These are phyloP conservation scores for Epichloe elymi DNA, from an alignment of 2,329 filamentous ascomycete species.

Conservation along the genomic window DNA sequence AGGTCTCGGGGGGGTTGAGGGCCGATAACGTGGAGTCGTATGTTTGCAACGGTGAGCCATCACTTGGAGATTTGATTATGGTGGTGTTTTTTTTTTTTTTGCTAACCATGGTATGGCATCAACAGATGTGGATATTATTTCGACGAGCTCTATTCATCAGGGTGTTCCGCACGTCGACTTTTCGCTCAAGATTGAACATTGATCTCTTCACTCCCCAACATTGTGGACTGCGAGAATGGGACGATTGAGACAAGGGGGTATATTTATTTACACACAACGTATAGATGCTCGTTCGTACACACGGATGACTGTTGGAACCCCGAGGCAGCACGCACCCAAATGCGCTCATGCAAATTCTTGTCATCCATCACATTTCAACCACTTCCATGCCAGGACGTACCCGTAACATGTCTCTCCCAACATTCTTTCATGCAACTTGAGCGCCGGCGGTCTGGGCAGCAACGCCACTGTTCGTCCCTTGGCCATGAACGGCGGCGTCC, in stretches of 20 bases:
- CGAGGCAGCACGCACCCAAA: background rate
- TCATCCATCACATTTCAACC: background rate
- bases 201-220: constrained; percentile 3
- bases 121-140: constrained; percentile 82
- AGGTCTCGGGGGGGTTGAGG: constrained; percentile 84
- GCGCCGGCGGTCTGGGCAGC: constrained; percentile 11
- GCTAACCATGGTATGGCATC: no score
- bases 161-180: constrained; percentile 91
- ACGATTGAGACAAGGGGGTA: no score
- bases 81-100: background rate
- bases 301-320: background rate
- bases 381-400: background rate
- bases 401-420: background rate
- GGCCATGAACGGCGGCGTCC: constrained; percentile 19
- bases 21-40: constrained; percentile 73
- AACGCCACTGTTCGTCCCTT: constrained; percentile 12
- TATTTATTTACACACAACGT: no score
- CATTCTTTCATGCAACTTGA: constrained; percentile 5
- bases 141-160: constrained; percentile 93
- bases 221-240: background rate
- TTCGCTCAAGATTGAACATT: constrained; percentile 68
- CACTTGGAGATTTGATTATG: no score
- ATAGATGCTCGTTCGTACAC: background rate
- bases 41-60: constrained; percentile 52
- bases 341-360: background rate